phyloP scores from a whole-genome alignment of 163 green algal species.

The Scenedesmus sp. region DNA sequence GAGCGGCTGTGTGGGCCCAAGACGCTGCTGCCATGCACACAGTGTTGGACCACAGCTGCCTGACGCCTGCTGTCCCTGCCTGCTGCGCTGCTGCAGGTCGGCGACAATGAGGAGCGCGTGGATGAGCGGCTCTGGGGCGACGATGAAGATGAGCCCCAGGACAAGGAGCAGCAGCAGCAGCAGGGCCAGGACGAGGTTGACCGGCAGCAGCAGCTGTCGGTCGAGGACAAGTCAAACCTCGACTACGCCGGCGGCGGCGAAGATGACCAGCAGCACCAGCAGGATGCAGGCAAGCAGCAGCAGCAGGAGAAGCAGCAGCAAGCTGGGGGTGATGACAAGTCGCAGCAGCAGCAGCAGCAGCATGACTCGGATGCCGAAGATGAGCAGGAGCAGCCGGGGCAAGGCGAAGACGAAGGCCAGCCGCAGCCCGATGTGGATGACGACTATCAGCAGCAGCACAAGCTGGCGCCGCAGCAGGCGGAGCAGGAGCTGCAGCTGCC shows the following conservation, averaged over 20 bases:
- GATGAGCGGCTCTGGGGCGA: constrained; percentile 95
- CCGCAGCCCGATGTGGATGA: constrained; percentile 71
- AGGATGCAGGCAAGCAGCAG: constrained; percentile 65
- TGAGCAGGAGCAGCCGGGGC: constrained; percentile 68
- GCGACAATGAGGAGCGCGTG: constrained; percentile 84
- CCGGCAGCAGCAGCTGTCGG: constrained; percentile 69
- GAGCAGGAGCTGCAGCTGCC: constrained; percentile 87
- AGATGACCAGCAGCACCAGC: constrained; percentile 65
- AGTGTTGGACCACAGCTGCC: no score
- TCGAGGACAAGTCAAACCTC: constrained; percentile 89
- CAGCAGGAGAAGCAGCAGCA: constrained; percentile 65
- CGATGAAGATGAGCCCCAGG: constrained; percentile 68
- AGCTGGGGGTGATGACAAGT: constrained; percentile 65
- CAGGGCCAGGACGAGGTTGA: constrained; percentile 57
- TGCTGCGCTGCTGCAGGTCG: no score
- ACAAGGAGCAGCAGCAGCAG: constrained; percentile 62
- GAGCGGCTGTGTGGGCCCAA: constrained; percentile 96
- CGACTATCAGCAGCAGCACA: constrained; percentile 59
- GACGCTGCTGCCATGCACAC: no score
- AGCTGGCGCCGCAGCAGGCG: constrained; percentile 62
- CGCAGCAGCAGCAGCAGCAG: constrained; percentile 38
- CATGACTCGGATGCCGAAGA: constrained; percentile 55
- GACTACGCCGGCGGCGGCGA: constrained; percentile 78
- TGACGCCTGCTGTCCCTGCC: no score
- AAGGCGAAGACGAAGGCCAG: constrained; percentile 61